Evolutionary conservation across 2,329 filamentous ascomycete genomes (phyloP).

Genomic region (Colletotrichum eleusines): DNA sequence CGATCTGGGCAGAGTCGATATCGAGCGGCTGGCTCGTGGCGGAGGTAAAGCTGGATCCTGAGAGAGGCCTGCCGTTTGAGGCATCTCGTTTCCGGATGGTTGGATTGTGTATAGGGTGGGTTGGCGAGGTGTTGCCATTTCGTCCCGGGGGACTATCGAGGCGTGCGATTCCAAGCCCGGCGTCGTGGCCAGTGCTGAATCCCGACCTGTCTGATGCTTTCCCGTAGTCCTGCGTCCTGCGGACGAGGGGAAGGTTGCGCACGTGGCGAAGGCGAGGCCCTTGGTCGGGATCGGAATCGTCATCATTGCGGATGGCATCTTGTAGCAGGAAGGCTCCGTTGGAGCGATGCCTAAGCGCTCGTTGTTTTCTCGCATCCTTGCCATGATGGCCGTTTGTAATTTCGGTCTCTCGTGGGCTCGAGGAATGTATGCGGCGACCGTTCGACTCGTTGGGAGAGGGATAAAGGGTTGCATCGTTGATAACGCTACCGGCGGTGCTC

Average conservation of each 20-base stretch:
- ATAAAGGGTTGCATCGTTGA: constrained; percentile 42
- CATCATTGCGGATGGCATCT: constrained; percentile 53
- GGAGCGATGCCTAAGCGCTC: constrained; percentile 57
- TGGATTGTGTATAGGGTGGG: constrained; percentile 23
- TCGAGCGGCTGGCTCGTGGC: constrained; percentile 60
- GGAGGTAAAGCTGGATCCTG: constrained; percentile 36
- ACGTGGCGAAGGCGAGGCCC: constrained; percentile 48
- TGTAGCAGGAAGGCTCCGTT: constrained; percentile 65
- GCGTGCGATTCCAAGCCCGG: constrained; percentile 10
- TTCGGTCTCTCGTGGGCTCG: constrained; percentile 43
- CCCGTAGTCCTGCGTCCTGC: constrained; percentile 31
- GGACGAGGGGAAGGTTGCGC: constrained; percentile 42
- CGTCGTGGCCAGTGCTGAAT: constrained; percentile 34
- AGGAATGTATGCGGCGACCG: constrained; percentile 19
- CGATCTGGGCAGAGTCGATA: constrained; percentile 87
- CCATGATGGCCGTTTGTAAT: constrained; percentile 39
- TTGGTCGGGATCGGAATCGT: constrained; percentile 48
- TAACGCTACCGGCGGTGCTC: constrained; percentile 52
- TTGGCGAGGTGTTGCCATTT: constrained; percentile 28
- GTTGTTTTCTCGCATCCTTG: constrained; percentile 44
- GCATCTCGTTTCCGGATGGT: constrained; percentile 40
- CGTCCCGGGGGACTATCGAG: constrained; percentile 22
- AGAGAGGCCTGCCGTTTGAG: constrained; percentile 43
- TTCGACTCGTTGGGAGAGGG: constrained; percentile 33
- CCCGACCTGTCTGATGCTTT: constrained; percentile 30